phyloP scores from a whole-genome alignment of 805 yeast species.

The Saturnispora mendoncae region DNA sequence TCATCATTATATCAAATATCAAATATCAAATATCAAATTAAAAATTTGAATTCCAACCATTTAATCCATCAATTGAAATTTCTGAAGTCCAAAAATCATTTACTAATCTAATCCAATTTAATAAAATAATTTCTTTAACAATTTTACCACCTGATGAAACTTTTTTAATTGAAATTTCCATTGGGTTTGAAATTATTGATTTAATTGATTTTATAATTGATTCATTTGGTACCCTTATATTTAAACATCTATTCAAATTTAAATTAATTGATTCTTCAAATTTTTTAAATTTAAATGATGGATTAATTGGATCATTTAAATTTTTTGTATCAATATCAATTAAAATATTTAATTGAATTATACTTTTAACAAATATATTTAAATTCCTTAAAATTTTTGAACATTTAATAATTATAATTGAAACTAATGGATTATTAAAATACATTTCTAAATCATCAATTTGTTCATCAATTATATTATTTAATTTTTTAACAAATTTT shows the following conservation, averaged over 20 bases:
- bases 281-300: conserved; percentile 17
- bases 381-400: conserved; percentile 18
- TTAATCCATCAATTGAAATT: conserved; percentile 18
- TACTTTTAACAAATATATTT: conserved; percentile 16
- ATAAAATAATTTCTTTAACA: conserved; percentile 11
- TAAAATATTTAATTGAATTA: conserved; percentile 19
- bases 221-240: conserved; percentile 17
- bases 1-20: too few relatives aligned
- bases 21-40: too few relatives aligned
- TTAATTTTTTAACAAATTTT: conserved; percentile 22
- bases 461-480: conserved; percentile 25
- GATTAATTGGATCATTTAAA: conserved; percentile 3
- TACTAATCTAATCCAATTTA: conserved; percentile 20
- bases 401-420: conserved; percentile 22
- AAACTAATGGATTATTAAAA: conserved; percentile 21
- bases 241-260: conserved; percentile 16
- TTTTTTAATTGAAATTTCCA: conserved; percentile 8
- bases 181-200: conserved; percentile 7
- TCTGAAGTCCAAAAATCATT: conserved; percentile 14
- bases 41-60: conserved; percentile 22
- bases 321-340: conserved; percentile 5
- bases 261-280: conserved; percentile 16
- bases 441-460: conserved; percentile 24
- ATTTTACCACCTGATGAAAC: conserved; percentile 14
- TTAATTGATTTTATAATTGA: conserved; percentile 13